A percentile compares a stretch with the other conserved stretches of the same genome.
These are phyloP conservation scores for Hypoxylon cercidicola DNA, from an alignment of 495 filamentous ascomycete genomes.

Conservation along the genomic window DNA sequence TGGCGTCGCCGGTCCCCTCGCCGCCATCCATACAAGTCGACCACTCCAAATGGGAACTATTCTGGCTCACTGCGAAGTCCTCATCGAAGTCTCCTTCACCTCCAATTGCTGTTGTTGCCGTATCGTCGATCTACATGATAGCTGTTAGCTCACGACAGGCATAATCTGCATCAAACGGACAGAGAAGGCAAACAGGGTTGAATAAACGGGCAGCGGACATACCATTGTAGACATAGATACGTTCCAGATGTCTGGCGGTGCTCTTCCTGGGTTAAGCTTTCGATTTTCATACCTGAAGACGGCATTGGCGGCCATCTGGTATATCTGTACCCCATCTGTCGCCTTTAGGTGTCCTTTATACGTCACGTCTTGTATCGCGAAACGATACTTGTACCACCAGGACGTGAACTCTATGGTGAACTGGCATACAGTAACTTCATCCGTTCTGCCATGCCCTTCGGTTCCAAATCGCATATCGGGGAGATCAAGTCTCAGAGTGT, in stretches of 20 bases:
- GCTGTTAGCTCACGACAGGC: not conserved
- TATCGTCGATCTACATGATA: slow-evolving; percentile 24
- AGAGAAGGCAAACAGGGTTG: too few relatives aligned
- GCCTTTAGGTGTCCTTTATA: slow-evolving; percentile 32
- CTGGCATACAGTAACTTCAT: slow-evolving; percentile 29
- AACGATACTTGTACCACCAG: slow-evolving; percentile 40
- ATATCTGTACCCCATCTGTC: slow-evolving; percentile 31
- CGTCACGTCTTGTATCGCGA: slow-evolving; percentile 32
- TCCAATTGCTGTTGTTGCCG: slow-evolving; percentile 17
- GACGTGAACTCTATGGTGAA: slow-evolving; percentile 34
- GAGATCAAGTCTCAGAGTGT: slow-evolving; percentile 32
- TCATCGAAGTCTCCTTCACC: slow-evolving; percentile 31
- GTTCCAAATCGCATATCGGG: slow-evolving; percentile 23
- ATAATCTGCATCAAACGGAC: too few relatives aligned
- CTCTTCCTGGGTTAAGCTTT: slow-evolving; percentile 32
- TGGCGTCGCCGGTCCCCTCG: slow-evolving; percentile 34
- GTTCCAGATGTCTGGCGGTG: slow-evolving; percentile 36
- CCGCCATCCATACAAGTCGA: slow-evolving; percentile 39
- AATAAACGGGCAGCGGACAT: too few relatives aligned
- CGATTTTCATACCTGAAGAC: slow-evolving; percentile 37
- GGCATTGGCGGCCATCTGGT: slow-evolving; percentile 23
- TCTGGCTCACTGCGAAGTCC: slow-evolving; percentile 19
- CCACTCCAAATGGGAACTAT: slow-evolving; percentile 30
- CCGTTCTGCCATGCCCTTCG: slow-evolving; percentile 34
- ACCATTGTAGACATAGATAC: slow-evolving; percentile 41